These are phyloP conservation scores for Talaromyces pinophilus DNA, from an alignment of 2,329 filamentous ascomycete species.

Conservation along the genomic window DNA sequence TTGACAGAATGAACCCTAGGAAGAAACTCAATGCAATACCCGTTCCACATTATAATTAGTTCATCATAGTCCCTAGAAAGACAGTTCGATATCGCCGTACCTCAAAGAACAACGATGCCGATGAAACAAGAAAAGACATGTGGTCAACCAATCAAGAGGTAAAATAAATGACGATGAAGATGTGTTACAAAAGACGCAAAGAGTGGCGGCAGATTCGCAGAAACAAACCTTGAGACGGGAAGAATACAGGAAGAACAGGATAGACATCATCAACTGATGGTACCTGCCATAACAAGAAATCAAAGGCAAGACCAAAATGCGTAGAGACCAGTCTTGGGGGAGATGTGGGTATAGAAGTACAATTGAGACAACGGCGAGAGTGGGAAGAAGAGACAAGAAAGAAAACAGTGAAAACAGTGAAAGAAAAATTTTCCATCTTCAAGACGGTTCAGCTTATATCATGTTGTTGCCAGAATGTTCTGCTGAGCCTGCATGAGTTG, in stretches of 20 bases:
- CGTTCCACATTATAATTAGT: conserved; percentile 16
- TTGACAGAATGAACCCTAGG: neutral
- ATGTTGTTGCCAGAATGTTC: conserved; percentile 33
- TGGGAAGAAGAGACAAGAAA: neutral
- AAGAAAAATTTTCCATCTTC: neutral
- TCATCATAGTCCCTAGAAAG: conserved; percentile 17
- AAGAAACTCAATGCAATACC: conserved; percentile 5
- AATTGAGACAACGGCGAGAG: conserved; percentile 9
- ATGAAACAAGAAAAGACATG: neutral
- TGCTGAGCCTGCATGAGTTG: conserved; percentile 13
- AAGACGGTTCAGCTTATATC: conserved; percentile 32
- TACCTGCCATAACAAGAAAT: conserved; percentile 30
- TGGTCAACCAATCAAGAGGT: conserved; percentile 3
- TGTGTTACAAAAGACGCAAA: conserved; percentile 16
- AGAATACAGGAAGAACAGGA: conserved; percentile 17
- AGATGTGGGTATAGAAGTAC: conserved; percentile 24
- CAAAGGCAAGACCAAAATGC: conserved; percentile 7
- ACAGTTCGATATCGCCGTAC: conserved; percentile 14
- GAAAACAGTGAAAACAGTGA: neutral
- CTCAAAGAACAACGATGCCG: conserved; percentile 6
- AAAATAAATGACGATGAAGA: conserved; percentile 21
- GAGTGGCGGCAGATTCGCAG: neutral
- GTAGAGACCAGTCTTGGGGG: conserved; percentile 14
- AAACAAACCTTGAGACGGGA: neutral
- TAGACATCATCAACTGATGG: conserved; percentile 24